These are phyloP conservation scores for Solanum verrucosum DNA, from an alignment of 257 asterid species.

Conservation along the genomic window DNA sequence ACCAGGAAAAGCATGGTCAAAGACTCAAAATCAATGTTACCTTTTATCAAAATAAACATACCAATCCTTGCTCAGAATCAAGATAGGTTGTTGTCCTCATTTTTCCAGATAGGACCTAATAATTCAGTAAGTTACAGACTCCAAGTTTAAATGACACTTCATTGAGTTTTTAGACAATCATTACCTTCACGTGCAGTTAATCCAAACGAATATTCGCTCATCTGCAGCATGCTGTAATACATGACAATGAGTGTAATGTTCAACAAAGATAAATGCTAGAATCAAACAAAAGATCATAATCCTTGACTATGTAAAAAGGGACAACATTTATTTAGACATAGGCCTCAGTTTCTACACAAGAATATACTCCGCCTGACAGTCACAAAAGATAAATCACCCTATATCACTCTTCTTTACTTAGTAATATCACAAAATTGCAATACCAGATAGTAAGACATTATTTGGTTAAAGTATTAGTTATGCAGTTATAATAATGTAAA, in stretches of 20 bases:
- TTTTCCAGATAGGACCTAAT: conserved; percentile 78
- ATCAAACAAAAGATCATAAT: not conserved
- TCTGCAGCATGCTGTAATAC: conserved; percentile 91
- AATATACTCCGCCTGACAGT: not conserved
- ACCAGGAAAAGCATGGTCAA: conserved; percentile 28
- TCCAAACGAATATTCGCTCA: conserved; percentile 83
- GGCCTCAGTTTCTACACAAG: not conserved
- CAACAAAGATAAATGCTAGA: not conserved
- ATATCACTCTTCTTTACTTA: not conserved
- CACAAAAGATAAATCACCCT: not conserved
- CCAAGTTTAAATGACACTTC: conserved; percentile 2
- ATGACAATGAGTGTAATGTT: conserved; percentile 5
- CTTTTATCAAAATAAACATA: conserved; percentile 17
- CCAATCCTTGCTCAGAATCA: conserved; percentile 71
- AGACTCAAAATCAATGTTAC: not conserved
- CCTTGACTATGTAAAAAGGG: not conserved
- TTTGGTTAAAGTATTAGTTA: not conserved
- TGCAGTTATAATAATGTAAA: not conserved
- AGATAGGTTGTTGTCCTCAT: conserved; percentile 58
- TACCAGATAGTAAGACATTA: not conserved
- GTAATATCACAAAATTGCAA: not conserved
- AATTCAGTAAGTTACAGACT: not conserved
- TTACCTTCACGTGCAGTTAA: conserved; percentile 73
- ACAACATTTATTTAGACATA: not conserved
- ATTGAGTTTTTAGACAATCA: conserved; percentile 4